phyloP scores from a whole-genome alignment of 2,329 filamentous ascomycete species.

The Cryphonectria carpinicola region DNA sequence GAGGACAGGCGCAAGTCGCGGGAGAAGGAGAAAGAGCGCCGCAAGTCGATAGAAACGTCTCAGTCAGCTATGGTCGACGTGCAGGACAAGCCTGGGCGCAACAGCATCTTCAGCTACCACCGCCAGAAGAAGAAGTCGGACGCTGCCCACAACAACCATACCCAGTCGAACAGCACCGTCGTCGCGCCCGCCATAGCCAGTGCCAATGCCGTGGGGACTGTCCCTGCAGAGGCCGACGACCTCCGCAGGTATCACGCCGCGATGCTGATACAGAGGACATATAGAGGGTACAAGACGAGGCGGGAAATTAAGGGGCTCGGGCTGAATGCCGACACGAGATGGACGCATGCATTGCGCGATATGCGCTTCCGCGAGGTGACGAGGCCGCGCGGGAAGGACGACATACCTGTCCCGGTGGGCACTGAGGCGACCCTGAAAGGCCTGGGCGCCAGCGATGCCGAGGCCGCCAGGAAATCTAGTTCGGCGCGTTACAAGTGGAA shows the following conservation, averaged over 20 bases:
- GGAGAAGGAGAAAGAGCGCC: constrained; percentile 43
- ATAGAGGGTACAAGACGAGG: constrained; percentile 75
- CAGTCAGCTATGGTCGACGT: constrained; percentile 13
- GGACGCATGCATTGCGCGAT: constrained; percentile 68
- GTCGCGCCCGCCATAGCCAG: constrained; percentile 19
- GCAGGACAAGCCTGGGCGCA: constrained; percentile 29
- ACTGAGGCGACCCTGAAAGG: constrained; percentile 26
- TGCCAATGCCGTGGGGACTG: constrained; percentile 16
- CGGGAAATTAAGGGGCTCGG: constrained; percentile 71
- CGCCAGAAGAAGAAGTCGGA: constrained; percentile 13
- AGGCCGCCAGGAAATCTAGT: constrained; percentile 32
- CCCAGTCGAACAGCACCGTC: constrained; percentile 15
- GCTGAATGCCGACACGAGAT: constrained; percentile 71
- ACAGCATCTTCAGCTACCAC: constrained; percentile 30
- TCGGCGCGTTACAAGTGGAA: constrained; percentile 74
- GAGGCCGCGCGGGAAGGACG: constrained; percentile 45
- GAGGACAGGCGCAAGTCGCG: constrained; percentile 47
- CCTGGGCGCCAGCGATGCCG: constrained; percentile 23
- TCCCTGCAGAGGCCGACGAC: constrained; percentile 31
- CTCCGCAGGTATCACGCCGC: constrained; percentile 50
- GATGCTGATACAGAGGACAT: constrained; percentile 69
- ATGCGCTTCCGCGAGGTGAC: constrained; percentile 57
- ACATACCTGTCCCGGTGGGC: constrained; percentile 29
- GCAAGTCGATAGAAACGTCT: constrained; percentile 31
- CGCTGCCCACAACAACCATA: constrained; percentile 8